phyloP scores from a whole-genome alignment of 2,329 filamentous ascomycete species.

The Xylariaceae sp. region DNA sequence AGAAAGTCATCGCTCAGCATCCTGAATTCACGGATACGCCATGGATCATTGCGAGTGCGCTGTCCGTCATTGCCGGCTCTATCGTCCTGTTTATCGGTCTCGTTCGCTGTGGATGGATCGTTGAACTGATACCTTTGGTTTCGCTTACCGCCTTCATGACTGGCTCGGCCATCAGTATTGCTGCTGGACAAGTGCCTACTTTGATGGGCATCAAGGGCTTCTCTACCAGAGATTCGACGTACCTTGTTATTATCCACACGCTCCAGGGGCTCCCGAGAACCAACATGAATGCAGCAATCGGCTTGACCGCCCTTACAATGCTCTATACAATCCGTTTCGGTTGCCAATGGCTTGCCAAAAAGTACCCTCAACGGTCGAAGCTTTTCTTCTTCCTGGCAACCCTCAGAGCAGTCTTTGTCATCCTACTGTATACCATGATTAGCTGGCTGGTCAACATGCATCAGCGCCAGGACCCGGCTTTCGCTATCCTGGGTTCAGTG shows the following conservation, averaged over 20 bases:
- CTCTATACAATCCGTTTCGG: slow-evolving; percentile 70
- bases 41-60: slow-evolving; percentile 69
- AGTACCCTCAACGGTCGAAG: slow-evolving; percentile 65
- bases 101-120: slow-evolving; percentile 78
- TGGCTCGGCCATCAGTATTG: slow-evolving; percentile 87
- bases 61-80: slow-evolving; percentile 72
- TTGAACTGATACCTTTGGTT: slow-evolving; percentile 86
- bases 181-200: slow-evolving; percentile 73
- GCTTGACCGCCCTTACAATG: slow-evolving; percentile 72
- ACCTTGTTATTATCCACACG: slow-evolving; percentile 77
- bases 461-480: slow-evolving; percentile 57
- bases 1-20: slow-evolving; percentile 51
- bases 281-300: slow-evolving; percentile 79
- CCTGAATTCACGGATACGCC: slow-evolving; percentile 46
- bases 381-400: slow-evolving; percentile 88
- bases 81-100: slow-evolving; percentile 79
- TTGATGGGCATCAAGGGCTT: slow-evolving; percentile 76
- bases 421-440: slow-evolving; percentile 86
- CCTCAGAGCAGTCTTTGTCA: slow-evolving; percentile 84
- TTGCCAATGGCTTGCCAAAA: slow-evolving; percentile 64
- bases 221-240: slow-evolving; percentile 73
- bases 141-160: slow-evolving; percentile 97
- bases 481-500: slow-evolving; percentile 71
- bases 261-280: slow-evolving; percentile 65
- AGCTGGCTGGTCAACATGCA: slow-evolving; percentile 79